Percentiles rank a stretch among this genome's conserved stretches.
Conservation (phyloP, 2,329 filamentous ascomycete genomes). For the Colletotrichum aenigma region DNA sequence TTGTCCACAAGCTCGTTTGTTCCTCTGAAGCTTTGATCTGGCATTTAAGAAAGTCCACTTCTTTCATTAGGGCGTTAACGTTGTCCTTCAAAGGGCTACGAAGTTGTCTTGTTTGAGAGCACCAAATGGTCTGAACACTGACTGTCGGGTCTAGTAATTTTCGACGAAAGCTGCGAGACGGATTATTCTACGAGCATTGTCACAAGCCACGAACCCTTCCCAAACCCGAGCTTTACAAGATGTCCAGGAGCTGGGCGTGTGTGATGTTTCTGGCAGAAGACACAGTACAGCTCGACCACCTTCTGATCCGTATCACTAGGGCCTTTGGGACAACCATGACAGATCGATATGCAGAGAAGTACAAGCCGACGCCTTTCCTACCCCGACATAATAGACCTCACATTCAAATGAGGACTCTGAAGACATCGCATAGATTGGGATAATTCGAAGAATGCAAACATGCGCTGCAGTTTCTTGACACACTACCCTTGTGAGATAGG, state of each 20-base stretch:
- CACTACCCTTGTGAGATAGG: too few species aligned
- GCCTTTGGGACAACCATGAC: too few species aligned
- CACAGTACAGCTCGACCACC: too few species aligned
- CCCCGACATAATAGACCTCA: background rate
- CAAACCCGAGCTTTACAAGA: background rate
- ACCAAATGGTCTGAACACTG: background rate
- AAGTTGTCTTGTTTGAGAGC: background rate
- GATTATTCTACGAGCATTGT: too few species aligned
- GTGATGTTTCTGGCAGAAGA: too few species aligned
- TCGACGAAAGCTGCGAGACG: background rate
- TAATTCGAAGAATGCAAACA: too few species aligned
- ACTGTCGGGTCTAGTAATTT: background rate
- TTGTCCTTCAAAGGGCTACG: fast-evolving
- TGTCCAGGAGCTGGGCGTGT: background rate
- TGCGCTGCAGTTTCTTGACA: too few species aligned
- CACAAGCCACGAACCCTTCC: background rate
- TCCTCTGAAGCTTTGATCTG: fast-evolving
- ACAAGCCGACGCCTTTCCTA: background rate
- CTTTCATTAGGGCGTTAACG: background rate
- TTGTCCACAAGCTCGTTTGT: background rate
- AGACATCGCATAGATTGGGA: background rate
- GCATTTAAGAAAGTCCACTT: background rate
- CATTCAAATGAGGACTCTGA: fast-evolving
- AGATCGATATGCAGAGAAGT: too few species aligned
- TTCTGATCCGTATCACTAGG: too few species aligned